phyloP scores from a whole-genome alignment of 2,329 filamentous ascomycete genomes.

The Cercospora beticola region DNA sequence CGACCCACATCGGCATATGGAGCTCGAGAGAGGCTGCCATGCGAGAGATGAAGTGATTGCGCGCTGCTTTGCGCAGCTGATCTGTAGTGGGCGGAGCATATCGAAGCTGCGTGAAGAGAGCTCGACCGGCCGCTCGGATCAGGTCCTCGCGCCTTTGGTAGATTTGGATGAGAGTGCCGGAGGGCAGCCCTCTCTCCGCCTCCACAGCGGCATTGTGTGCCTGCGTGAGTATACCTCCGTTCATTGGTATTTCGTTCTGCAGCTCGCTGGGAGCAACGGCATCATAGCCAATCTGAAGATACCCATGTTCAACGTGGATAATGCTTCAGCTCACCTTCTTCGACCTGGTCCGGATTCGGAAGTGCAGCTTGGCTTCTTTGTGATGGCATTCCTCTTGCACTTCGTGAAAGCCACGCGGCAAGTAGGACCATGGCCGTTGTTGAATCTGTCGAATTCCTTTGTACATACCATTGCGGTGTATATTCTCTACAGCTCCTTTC shows the following conservation, averaged over 20 bases:
- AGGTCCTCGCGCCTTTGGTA: not conserved
- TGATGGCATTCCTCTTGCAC: not conserved
- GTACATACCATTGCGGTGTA: conserved; percentile 6
- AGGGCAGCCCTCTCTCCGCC: not conserved
- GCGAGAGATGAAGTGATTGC: not conserved
- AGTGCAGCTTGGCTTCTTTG: conserved; percentile 4
- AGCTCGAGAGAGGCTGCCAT: not conserved
- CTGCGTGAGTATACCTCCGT: not conserved
- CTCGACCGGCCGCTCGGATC: not conserved
- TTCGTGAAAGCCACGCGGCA: not conserved
- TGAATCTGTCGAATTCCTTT: not conserved
- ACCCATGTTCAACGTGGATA: too few relatives aligned
- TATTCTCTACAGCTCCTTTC: conserved; percentile 2
- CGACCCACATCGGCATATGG: not conserved
- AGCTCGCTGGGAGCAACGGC: not conserved
- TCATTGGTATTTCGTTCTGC: not conserved
- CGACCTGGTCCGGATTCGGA: not conserved
- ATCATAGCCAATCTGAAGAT: too few relatives aligned
- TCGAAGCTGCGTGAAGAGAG: not conserved
- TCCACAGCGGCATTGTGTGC: not conserved
- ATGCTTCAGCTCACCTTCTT: not conserved
- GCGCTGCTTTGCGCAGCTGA: not conserved
- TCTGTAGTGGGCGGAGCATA: not conserved
- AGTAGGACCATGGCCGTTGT: not conserved
- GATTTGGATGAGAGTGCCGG: not conserved